Evolutionary conservation across 768 basidiomycete genomes (phyloP).

Genomic region (Pulveroboletus sp.): DNA sequence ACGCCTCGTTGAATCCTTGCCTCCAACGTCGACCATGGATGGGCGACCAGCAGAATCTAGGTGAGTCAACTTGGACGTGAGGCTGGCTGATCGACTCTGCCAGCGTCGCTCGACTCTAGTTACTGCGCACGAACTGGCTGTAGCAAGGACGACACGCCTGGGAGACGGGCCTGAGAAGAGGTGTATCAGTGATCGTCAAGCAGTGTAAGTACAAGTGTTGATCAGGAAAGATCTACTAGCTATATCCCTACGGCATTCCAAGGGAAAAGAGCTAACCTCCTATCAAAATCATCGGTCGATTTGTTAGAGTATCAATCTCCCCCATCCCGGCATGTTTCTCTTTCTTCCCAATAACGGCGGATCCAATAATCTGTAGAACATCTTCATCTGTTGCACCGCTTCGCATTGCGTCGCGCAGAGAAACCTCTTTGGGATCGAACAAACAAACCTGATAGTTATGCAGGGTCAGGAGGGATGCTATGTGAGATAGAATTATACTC

Average conservation of each 20-base stretch:
- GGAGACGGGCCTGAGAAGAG: not conserved
- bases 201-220: constrained; percentile 20
- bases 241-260: constrained; percentile 15
- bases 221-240: constrained; percentile 22
- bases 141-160: not conserved
- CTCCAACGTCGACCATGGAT: constrained; percentile 77
- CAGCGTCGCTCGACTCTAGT: constrained; percentile 19
- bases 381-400: constrained; percentile 58
- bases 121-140: not conserved
- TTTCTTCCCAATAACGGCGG: constrained; percentile 66
- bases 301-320: constrained; percentile 67
- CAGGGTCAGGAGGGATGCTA: constrained; percentile 1
- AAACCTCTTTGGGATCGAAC: constrained; percentile 81
- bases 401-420: constrained; percentile 72
- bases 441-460: constrained; percentile 62
- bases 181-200: constrained; percentile 7
- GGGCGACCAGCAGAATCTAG: constrained; percentile 66
- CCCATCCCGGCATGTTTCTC: constrained; percentile 86
- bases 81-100: constrained; percentile 13
- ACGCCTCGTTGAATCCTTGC: constrained; percentile 58
- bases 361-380: constrained; percentile 54
- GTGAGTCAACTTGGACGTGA: constrained; percentile 51
- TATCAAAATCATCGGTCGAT: constrained; percentile 89
- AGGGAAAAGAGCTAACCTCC: constrained; percentile 71
- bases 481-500: constrained; percentile 5